These are phyloP conservation scores for Cercospora sp. DNA, from an alignment of 2,329 filamentous ascomycete species.

Conservation along the genomic window DNA sequence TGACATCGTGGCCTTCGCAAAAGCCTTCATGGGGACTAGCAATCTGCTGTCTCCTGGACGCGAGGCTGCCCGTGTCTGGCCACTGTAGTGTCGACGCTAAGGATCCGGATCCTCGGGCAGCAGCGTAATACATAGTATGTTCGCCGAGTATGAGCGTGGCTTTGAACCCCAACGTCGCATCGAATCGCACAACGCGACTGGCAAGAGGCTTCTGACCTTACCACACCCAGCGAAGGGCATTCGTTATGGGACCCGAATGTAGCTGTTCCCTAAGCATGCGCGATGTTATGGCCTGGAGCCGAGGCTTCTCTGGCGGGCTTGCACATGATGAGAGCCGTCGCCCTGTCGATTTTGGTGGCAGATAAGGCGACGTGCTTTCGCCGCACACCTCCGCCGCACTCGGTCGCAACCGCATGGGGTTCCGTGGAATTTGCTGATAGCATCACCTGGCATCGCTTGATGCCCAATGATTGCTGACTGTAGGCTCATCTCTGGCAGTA, in stretches of 20 bases:
- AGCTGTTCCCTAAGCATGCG: background rate
- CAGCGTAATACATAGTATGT: background rate
- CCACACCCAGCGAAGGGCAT: background rate
- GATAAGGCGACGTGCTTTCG: background rate
- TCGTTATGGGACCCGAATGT: background rate
- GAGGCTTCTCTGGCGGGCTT: background rate
- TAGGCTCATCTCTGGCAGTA: conserved; percentile 64
- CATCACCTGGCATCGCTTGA: background rate
- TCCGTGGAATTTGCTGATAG: background rate
- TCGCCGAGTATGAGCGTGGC: background rate
- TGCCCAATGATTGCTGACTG: background rate
- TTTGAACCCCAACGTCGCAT: background rate
- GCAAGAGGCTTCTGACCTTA: background rate
- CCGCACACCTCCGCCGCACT: background rate
- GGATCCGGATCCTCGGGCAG: background rate
- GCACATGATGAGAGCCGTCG: background rate
- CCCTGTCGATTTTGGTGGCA: background rate
- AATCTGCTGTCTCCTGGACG: background rate
- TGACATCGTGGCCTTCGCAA: conserved; percentile 16
- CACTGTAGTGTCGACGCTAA: background rate
- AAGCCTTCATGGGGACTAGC: conserved; percentile 5
- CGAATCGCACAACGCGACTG: background rate
- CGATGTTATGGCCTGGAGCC: background rate
- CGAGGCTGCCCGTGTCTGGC: background rate
- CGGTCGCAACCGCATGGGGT: background rate